A percentile compares a stretch with the other conserved stretches of the same genome.
Conservation (phyloP, 495 filamentous ascomycete genomes). For the Patellaria atrata region DNA sequence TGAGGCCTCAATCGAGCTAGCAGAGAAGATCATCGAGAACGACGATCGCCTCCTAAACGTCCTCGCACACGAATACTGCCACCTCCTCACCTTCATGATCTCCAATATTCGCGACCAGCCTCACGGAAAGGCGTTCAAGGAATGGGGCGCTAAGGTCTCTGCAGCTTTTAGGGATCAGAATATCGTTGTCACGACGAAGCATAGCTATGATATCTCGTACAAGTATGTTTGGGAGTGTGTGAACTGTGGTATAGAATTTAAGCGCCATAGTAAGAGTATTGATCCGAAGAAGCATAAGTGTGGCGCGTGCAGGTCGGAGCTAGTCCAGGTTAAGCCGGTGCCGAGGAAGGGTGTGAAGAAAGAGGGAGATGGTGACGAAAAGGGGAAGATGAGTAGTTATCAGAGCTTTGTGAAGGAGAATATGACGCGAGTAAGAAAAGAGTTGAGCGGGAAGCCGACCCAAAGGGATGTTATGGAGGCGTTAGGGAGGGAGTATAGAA, state of each 20-base stretch:
- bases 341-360: conserved; percentile 37
- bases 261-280: conserved; percentile 73
- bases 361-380: conserved; percentile 5
- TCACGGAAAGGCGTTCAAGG: conserved; percentile 74
- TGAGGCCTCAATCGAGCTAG: conserved; percentile 70
- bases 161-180: conserved; percentile 33
- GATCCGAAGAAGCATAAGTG: conserved; percentile 51
- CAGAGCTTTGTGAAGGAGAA: conserved; percentile 53
- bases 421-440: conserved; percentile 39
- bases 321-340: conserved; percentile 69
- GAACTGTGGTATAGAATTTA: conserved; percentile 51
- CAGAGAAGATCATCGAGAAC: conserved; percentile 69
- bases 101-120: conserved; percentile 49
- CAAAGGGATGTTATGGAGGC: conserved; percentile 53
- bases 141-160: conserved; percentile 42
- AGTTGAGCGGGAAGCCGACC: conserved; percentile 37
- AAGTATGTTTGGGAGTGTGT: conserved; percentile 78
- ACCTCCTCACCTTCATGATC: conserved; percentile 79
- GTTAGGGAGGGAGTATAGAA: conserved; percentile 37
- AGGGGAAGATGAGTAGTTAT: conserved; percentile 34
- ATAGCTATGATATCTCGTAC: conserved; percentile 74
- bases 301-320: conserved; percentile 47
- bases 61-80: conserved; percentile 89
- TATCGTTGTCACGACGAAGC: conserved; percentile 71
- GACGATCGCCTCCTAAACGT: conserved; percentile 64